These are phyloP conservation scores for Erysimum cheiranthoides DNA, from an alignment of 345 rosid species.

Conservation along the genomic window DNA sequence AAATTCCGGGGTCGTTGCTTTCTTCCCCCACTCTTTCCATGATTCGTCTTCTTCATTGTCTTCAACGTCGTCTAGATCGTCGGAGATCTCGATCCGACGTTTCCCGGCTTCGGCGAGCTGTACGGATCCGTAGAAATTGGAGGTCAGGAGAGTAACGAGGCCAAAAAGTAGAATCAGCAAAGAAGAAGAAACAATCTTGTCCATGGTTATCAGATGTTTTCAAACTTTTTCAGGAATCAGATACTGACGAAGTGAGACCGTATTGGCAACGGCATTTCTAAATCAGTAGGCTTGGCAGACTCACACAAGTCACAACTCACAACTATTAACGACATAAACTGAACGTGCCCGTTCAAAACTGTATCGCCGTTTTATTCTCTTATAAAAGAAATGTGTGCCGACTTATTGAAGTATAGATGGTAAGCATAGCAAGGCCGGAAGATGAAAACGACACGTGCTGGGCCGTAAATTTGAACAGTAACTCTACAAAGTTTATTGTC, in stretches of 20 bases:
- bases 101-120: constrained; percentile 55
- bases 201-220: background rate
- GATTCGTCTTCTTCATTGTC: constrained; percentile 93
- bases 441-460: background rate
- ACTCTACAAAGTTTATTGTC: no score
- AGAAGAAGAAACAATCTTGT: constrained; percentile 18
- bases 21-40: constrained; percentile 93
- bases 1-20: constrained; percentile 46
- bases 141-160: constrained; percentile 36
- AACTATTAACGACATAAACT: constrained; percentile 25
- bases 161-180: constrained; percentile 29
- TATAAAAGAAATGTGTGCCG: background rate
- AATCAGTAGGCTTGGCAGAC: constrained; percentile 1
- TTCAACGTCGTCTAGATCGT: constrained; percentile 84
- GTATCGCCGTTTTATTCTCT: background rate
- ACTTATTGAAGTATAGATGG: background rate
- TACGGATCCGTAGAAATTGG: constrained; percentile 34
- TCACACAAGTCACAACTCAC: background rate
- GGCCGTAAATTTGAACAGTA: background rate
- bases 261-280: constrained; percentile 23
- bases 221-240: background rate
- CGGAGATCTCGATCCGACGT: constrained; percentile 73
- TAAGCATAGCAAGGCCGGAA: background rate
- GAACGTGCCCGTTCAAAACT: constrained; percentile 7
- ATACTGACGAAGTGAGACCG: background rate